Base-by-base conservation (phyloP, 2,329 filamentous ascomycete species). In the Tolypocladium amazonense region DNA sequence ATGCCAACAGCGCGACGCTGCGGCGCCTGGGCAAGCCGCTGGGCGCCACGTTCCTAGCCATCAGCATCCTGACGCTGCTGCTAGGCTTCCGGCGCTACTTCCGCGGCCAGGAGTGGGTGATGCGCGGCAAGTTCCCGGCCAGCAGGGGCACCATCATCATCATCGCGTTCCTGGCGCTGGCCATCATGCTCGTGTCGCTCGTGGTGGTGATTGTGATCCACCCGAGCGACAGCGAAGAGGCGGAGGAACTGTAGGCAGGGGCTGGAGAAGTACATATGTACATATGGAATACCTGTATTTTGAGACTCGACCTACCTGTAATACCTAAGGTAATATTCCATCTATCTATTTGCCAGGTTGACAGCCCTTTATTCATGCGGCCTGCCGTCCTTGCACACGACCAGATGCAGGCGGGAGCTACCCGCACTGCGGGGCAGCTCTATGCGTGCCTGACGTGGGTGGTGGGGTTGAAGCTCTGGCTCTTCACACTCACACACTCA, bases 31-130 rank as follows among this genome's bases (percentile, higher is more conserved):
- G 88, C 55, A 89, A 88, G 68, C 88, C 88, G 1, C 80, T 92
- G 0, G 90, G 90, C 47, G 84, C 88, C 1, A 87, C 89, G 1
- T 94, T 94, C 66, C 77, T 94, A 47, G 88, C 76, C 45, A 88
- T 93, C 65, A 86, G 86, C 65, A 90, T 93, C 61, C 67, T 93
- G 47, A 85, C 91, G 60, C 77, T 94, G 59, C 79, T 89, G 59
- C 78, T 93, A 58, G 90, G 90, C 8, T 92, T 91, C 71, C 86
- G 89, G 69, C 80, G 90, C 58, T 94, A 91, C 71, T 87, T 90
- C 66, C 85, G 90, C 69, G 82, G 83, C 27, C 90, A 94, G 75
- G 81, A 89, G 67, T 94, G 90, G 83, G 83, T 94, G 30, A 87
- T 93, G 62, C 76, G 82, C 63, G 89, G 89, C 66, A 92, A 92